Conservation (phyloP, 1,284 basidiomycete genomes). For the Leccinum angustisporum region DNA sequence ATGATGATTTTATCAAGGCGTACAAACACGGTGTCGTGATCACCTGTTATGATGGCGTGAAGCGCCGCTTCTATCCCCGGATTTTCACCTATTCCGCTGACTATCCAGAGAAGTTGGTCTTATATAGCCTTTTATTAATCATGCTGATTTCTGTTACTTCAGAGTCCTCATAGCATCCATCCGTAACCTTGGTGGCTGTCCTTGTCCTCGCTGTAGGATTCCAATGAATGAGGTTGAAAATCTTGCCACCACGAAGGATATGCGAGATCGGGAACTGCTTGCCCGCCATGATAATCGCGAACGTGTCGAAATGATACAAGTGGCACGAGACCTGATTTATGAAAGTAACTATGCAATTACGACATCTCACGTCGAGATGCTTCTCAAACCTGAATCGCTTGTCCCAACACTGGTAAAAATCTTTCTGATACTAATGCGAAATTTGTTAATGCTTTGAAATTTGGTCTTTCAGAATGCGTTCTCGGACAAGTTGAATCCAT, state of each 20-base stretch:
- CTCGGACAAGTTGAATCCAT: background rate
- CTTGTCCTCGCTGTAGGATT: background rate
- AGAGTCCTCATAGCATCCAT: background rate
- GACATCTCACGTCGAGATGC: background rate
- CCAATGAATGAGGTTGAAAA: background rate
- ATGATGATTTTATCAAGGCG: background rate
- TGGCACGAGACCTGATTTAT: background rate
- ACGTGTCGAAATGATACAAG: background rate
- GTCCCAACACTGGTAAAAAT: background rate
- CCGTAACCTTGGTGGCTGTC: background rate
- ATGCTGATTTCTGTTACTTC: background rate
- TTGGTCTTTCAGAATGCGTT: background rate
- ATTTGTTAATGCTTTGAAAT: background rate
- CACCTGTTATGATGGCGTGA: background rate
- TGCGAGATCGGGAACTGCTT: background rate
- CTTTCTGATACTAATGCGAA: background rate
- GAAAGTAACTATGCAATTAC: background rate
- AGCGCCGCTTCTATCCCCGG: background rate
- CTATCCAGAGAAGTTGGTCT: background rate
- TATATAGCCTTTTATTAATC: background rate
- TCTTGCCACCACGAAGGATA: background rate
- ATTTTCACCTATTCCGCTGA: background rate
- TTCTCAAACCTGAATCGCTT: background rate
- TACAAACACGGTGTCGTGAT: background rate
- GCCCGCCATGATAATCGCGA: background rate